Base-by-base conservation (phyloP, 371 early-diverging fungal species). In the Zychaea mexicana region DNA sequence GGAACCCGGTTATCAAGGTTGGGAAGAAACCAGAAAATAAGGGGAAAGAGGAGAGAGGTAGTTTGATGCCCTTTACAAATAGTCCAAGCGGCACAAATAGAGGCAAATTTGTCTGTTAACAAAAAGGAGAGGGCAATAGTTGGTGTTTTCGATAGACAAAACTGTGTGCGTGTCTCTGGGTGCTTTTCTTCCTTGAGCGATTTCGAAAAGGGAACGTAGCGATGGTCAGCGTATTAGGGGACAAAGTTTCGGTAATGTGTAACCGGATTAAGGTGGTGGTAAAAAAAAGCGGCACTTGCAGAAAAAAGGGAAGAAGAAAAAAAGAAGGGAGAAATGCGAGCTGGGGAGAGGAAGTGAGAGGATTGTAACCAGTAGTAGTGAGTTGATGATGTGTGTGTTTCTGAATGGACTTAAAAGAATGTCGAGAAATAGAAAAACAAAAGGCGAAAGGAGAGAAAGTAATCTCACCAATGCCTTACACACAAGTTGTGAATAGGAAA, bases 261-360 rank as follows among this genome's bases (percentile, higher is more conserved):
- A 42, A 42, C 42, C 42, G 5, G 42, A 17, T 42, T 42, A 17
- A 42, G 42, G 7, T 12, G n/a, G 4, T 13, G 42, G 13, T 42
- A 42, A 42, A n/a, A n/a, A n/a, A n/a, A n/a, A n/a, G n/a, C n/a
- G n/a, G 7, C n/a, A 12, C 12, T 13, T 42, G 15, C 42, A 42
- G 42, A 42, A 42, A 42, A 42, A 42, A n/a, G n/a, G n/a, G n/a
- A n/a, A n/a, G n/a, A n/a, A n/a, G n/a, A 42, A 42, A 42, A 42
- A 42, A 2, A 6, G n/a, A 5, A n/a, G 42, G n/a, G 42, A 42
- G 5, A 42, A 42, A 42, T 3, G n/a, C 13, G 2, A 5, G 36
- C 10, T 8, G 36, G 36, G 36, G n/a, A 15, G 15, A 12, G n/a
- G 42, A 42, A 42, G 42, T 33, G 12, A 33, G 5, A 33, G 33